These are phyloP conservation scores for Hanseniaspora mollemarum DNA, from an alignment of 805 yeast species.

Conservation along the genomic window DNA sequence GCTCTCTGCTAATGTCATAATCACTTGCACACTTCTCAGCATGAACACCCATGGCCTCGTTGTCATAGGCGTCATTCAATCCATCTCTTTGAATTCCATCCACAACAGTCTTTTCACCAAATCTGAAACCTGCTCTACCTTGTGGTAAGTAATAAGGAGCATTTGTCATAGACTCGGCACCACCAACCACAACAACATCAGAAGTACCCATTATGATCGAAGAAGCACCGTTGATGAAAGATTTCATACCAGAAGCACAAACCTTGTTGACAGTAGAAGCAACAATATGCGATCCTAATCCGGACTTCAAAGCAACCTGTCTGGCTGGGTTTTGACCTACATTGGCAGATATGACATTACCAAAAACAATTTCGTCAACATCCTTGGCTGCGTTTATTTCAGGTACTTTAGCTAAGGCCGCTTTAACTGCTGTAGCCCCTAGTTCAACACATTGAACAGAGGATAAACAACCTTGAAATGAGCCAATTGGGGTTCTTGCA, in stretches of 20 bases:
- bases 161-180: slow-evolving; percentile 95
- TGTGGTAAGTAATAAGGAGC: slow-evolving; percentile 83
- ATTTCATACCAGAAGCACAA: slow-evolving; percentile 92
- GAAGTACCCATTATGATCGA: slow-evolving; percentile 78
- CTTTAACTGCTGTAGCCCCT: slow-evolving; percentile 85
- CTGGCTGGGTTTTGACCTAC: slow-evolving; percentile 97
- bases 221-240: slow-evolving; percentile 84
- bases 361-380: slow-evolving; percentile 84
- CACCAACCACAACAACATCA: slow-evolving; percentile 91
- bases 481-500: slow-evolving; percentile 92
- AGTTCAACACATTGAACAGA: slow-evolving; percentile 70
- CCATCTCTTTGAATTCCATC: slow-evolving; percentile 94
- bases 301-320: slow-evolving; percentile 88
- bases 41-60: slow-evolving; percentile 86
- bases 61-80: slow-evolving; percentile 79
- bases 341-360: slow-evolving; percentile 85
- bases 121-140: slow-evolving; percentile 81
- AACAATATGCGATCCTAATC: slow-evolving; percentile 64
- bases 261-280: slow-evolving; percentile 93
- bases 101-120: slow-evolving; percentile 65
- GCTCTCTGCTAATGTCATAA: slow-evolving; percentile 59
- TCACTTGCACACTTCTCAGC: slow-evolving; percentile 94
- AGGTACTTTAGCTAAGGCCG: slow-evolving; percentile 76
- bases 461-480: slow-evolving; percentile 76
- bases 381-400: slow-evolving; percentile 54